A percentile compares a stretch with the other conserved stretches of the same genome.
These are phyloP conservation scores for Areca catechu DNA, from an alignment of 176 grass and related monocot species.

Conservation along the genomic window DNA sequence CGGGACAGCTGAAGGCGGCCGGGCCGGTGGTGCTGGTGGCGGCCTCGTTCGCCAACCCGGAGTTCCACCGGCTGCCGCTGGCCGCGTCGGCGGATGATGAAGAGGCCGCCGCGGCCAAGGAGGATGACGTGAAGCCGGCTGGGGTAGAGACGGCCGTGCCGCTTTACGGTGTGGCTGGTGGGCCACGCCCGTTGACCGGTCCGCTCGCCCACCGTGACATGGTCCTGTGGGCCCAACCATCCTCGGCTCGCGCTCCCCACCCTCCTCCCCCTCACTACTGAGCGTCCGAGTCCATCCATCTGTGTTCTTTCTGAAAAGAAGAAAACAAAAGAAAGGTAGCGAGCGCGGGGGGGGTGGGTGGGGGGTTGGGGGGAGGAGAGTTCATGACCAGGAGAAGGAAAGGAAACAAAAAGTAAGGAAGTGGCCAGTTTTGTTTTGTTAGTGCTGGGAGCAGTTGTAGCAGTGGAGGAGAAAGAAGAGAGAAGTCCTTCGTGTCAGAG, in stretches of 20 bases:
- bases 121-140: not conserved
- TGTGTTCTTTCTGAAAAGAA: too few species aligned
- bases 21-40: conserved; percentile 55
- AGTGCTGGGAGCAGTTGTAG: too few species aligned
- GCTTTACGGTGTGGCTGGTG: not conserved
- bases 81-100: conserved; percentile 7
- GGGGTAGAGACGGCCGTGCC: not conserved
- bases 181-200: not conserved
- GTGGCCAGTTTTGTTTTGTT: too few species aligned
- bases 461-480: too few species aligned
- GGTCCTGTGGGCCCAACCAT: conserved; percentile 12
- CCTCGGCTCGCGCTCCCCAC: not conserved
- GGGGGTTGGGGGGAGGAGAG: too few species aligned
- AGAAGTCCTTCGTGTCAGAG: too few species aligned
- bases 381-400: too few species aligned
- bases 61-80: conserved; percentile 49
- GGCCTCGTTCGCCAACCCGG: conserved; percentile 43
- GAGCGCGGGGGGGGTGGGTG: too few species aligned
- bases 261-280: too few species aligned
- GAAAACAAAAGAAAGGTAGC: too few species aligned
- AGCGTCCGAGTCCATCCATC: too few species aligned
- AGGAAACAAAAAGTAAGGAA: too few species aligned
- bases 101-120: not conserved
- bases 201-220: conserved; percentile 17
- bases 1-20: conserved; percentile 38